phyloP scores from a whole-genome alignment of 768 basidiomycete genomes.

The Termitomyces sp. region DNA sequence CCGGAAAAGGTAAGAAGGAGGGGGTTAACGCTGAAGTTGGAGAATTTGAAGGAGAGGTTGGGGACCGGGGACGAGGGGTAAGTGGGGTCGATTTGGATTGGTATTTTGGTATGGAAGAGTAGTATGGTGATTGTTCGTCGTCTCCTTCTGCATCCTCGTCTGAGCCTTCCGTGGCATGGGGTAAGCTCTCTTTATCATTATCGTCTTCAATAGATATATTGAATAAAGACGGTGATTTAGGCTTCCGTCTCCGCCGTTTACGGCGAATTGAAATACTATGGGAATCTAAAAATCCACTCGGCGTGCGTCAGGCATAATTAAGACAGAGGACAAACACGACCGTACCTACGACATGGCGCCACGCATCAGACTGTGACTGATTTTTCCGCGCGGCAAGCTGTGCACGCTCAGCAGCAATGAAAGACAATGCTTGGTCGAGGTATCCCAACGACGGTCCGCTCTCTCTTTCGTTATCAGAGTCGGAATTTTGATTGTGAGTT shows the following conservation, averaged over 20 bases:
- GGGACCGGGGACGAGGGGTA: constrained; percentile 7
- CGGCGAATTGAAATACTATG: constrained; percentile 10
- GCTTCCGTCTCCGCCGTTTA: constrained; percentile 29
- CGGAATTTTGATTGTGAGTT: background rate
- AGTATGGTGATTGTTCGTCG: background rate
- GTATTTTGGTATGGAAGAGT: constrained; percentile 3
- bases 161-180: background rate
- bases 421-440: constrained; percentile 69
- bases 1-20: constrained; percentile 17
- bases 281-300: constrained; percentile 23
- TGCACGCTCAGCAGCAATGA: constrained; percentile 67
- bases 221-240: background rate
- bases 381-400: constrained; percentile 44
- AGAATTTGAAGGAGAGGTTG: background rate
- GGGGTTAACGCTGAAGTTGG: background rate
- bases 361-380: constrained; percentile 22
- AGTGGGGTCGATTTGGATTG: constrained; percentile 14
- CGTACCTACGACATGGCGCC: constrained; percentile 34
- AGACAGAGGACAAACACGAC: constrained; percentile 13
- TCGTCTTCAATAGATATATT: background rate
- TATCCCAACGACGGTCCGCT: constrained; percentile 66
- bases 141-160: constrained; percentile 4
- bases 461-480: constrained; percentile 10
- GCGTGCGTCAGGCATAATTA: constrained; percentile 3
- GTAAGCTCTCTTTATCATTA: background rate